Percentiles rank a stretch among this genome's conserved stretches.
These are phyloP conservation scores for Saccharomycopsis fibuligera DNA, from an alignment of 805 yeast species.

Conservation along the genomic window DNA sequence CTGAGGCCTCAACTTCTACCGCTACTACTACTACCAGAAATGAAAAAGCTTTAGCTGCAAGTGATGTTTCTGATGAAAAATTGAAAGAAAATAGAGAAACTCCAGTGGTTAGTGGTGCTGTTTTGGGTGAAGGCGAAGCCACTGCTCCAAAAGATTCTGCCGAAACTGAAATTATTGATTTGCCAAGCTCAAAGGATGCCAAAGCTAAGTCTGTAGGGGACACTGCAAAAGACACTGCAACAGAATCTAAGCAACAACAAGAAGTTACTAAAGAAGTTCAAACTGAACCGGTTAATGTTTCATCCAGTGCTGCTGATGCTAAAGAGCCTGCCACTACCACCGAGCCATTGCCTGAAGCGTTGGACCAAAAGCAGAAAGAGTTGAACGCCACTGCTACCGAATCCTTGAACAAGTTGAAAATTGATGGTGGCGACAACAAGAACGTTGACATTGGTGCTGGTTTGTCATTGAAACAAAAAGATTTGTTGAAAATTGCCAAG, in stretches of 20 bases:
- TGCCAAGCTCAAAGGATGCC: conserved; percentile 60
- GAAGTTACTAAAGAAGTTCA: not conserved
- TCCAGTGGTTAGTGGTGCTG: not conserved
- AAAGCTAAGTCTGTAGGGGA: conserved; percentile 74
- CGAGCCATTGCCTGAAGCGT: not conserved
- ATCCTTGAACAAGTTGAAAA: not conserved
- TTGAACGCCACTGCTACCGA: not conserved
- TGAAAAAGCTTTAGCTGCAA: conserved; percentile 2
- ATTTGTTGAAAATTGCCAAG: conserved; percentile 13
- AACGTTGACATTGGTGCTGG: conserved; percentile 17
- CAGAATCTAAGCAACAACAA: not conserved
- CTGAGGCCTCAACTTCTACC: conserved; percentile 1
- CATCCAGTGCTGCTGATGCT: conserved; percentile 6
- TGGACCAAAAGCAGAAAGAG: not conserved
- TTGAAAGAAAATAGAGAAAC: not conserved
- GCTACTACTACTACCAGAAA: conserved; percentile 1
- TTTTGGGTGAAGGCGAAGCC: not conserved
- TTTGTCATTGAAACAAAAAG: conserved; percentile 9
- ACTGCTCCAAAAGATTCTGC: not conserved
- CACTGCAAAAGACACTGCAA: not conserved
- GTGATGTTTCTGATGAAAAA: not conserved
- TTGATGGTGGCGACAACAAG: not conserved
- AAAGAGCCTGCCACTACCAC: conserved; percentile 1
- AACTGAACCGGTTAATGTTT: not conserved
- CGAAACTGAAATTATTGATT: conserved; percentile 54